Conservation (phyloP, 1,284 basidiomycete genomes). For the Abortiporus biennis region DNA sequence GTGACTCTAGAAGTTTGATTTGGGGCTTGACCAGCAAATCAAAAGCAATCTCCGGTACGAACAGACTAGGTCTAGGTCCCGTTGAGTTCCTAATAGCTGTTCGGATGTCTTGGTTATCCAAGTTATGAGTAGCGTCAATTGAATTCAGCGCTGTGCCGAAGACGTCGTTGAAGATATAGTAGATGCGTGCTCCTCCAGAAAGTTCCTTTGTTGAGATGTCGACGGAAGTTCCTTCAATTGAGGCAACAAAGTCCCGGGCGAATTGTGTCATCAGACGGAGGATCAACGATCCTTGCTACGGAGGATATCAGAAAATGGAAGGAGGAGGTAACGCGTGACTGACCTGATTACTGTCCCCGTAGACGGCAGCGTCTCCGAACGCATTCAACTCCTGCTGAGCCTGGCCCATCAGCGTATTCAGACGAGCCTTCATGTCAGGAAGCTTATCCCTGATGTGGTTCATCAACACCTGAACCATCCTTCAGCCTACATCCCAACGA, state of each 20-base stretch:
- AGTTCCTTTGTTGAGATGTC: conserved; percentile 99
- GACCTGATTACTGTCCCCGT: conserved; percentile 88
- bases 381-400: conserved; percentile 97
- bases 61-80: conserved; percentile 92
- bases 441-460: conserved; percentile 98
- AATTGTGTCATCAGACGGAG: conserved; percentile 99
- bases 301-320: not conserved
- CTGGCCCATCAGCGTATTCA: conserved; percentile 99
- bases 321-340: conserved; percentile 8
- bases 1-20: conserved; percentile 94
- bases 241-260: conserved; percentile 94
- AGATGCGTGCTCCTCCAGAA: conserved; percentile 95
- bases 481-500: not conserved
- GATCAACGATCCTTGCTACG: conserved; percentile 77
- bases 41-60: conserved; percentile 97
- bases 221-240: conserved; percentile 96
- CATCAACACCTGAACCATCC: conserved; percentile 73
- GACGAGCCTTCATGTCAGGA: conserved; percentile 98
- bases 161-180: conserved; percentile 99
- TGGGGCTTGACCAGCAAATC: conserved; percentile 98
- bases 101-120: conserved; percentile 93
- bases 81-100: conserved; percentile 99
- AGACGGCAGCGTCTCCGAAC: conserved; percentile 91
- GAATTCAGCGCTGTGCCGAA: conserved; percentile 90
- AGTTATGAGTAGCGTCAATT: conserved; percentile 88